Evolutionary conservation across 345 rosid genomes (phyloP).

Genomic region (Geranium brycei): DNA sequence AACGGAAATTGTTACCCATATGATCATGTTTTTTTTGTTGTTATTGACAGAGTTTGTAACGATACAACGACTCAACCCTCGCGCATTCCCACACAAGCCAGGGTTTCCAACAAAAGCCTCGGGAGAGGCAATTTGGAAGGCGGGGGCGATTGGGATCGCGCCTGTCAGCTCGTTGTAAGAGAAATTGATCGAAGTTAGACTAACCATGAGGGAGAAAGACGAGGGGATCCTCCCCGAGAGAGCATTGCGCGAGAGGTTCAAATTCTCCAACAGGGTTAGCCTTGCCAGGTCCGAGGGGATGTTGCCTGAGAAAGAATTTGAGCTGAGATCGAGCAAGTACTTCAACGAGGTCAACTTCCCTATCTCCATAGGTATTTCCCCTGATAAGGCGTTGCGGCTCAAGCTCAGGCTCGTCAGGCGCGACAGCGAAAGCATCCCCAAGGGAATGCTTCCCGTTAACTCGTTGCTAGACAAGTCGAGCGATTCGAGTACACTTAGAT

Average conservation of each 20-base stretch:
- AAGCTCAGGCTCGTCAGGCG: too few species aligned
- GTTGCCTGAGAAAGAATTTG: background rate
- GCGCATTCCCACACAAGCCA: too few species aligned
- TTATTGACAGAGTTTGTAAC: too few species aligned
- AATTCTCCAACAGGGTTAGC: background rate
- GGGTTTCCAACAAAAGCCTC: too few species aligned
- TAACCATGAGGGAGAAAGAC: background rate
- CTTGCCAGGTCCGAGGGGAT: background rate
- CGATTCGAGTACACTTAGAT: too few species aligned
- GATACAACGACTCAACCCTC: too few species aligned
- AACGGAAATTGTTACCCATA: too few species aligned
- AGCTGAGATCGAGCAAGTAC: background rate
- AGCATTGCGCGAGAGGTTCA: background rate
- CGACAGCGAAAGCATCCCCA: too few species aligned
- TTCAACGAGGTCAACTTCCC: background rate
- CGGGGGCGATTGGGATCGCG: background rate
- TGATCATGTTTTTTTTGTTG: too few species aligned
- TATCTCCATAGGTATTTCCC: constrained; percentile 8
- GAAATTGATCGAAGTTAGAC: background rate
- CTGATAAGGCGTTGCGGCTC: background rate
- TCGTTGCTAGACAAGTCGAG: too few species aligned
- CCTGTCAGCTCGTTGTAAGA: background rate
- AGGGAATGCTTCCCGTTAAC: too few species aligned
- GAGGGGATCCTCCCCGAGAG: constrained; percentile 1
- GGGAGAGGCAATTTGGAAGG: background rate